Evolutionary conservation across 2,329 filamentous ascomycete species (phyloP), one percentile per base, ranked within the genome.

Genomic region (Alternaria brassicae): DNA sequence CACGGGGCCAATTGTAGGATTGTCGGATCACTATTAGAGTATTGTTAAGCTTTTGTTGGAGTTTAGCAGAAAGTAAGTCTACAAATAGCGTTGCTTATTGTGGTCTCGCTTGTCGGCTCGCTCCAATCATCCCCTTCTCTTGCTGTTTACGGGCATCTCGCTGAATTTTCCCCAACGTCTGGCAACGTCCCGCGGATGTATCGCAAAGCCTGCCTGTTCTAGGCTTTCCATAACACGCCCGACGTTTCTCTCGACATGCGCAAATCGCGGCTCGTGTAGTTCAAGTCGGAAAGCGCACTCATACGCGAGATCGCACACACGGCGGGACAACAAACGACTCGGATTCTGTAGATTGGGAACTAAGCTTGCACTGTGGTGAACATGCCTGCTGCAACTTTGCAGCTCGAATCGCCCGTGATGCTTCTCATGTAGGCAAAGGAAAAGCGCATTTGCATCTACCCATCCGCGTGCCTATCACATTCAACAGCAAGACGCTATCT

Each of bases 71-170:
- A n/a, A 32, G 30, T 48, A 48, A n/a, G 37, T 2, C 2, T 39
- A 17, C 17, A 10, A 39, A 6, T 39, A 6, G 28, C 5, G 4
- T 28, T 17, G 28, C 44, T 32, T 42, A 21, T 42, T 42, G 40
- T 42, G 44, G 32, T 34, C 30, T 47, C 44, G 28, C 44, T 47
- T 47, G 30, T 48, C 44, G 44, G 44, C 44, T 30, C 28, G 44
- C 44, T 23, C 21, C 19, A 23, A 9, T 23, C 21, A 32, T 48
- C 44, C 30, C 44, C 19, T 48, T 23, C 44, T 28, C 17, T 2
- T 34, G 30, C 44, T 9, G 27, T 34, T 12, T 8, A 23, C 30
- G 28, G 19, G 28, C 28, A 21, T 47, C 3, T 47, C 19, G 44
- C 44, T 47, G 44, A 47, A 28, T 47, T 19, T 9, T 36, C 6